These are phyloP conservation scores for Suillus plorans DNA, from an alignment of 768 basidiomycete species.

Conservation along the genomic window DNA sequence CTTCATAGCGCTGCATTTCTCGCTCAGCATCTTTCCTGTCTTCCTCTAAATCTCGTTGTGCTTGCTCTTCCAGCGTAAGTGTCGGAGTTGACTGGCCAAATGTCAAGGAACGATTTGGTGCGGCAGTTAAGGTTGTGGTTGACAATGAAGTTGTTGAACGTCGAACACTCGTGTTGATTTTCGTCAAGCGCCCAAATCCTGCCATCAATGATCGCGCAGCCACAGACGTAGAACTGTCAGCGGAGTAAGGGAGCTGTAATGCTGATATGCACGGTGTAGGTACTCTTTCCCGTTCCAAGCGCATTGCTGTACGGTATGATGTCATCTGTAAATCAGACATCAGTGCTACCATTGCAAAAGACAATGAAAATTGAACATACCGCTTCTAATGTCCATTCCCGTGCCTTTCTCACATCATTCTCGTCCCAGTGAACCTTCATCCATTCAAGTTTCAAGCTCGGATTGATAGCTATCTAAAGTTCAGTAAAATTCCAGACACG, in stretches of 20 bases:
- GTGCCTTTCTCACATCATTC: slow-evolving; percentile 3
- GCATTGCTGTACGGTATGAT: neutral
- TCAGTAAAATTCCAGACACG: too few relatives aligned
- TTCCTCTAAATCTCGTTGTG: neutral
- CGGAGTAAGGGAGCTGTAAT: neutral
- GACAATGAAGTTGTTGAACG: neutral
- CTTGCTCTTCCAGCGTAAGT: neutral
- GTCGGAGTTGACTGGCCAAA: neutral
- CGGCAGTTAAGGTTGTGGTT: neutral
- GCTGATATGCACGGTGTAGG: neutral
- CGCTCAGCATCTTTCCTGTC: neutral
- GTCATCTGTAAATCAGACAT: neutral
- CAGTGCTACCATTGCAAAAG: neutral
- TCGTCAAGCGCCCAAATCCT: neutral
- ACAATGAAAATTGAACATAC: neutral
- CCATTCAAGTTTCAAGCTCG: too few relatives aligned
- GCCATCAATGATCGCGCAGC: neutral
- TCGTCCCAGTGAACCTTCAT: too few relatives aligned
- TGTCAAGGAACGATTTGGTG: neutral
- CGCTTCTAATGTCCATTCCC: slow-evolving; percentile 1
- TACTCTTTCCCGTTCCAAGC: neutral
- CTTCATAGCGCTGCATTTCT: slow-evolving; percentile 3
- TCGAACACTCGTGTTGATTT: neutral
- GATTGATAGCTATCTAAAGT: too few relatives aligned
- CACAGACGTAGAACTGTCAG: neutral